Base-by-base conservation (phyloP, 495 filamentous ascomycete genomes). In the Mycothermus thermophilus region DNA sequence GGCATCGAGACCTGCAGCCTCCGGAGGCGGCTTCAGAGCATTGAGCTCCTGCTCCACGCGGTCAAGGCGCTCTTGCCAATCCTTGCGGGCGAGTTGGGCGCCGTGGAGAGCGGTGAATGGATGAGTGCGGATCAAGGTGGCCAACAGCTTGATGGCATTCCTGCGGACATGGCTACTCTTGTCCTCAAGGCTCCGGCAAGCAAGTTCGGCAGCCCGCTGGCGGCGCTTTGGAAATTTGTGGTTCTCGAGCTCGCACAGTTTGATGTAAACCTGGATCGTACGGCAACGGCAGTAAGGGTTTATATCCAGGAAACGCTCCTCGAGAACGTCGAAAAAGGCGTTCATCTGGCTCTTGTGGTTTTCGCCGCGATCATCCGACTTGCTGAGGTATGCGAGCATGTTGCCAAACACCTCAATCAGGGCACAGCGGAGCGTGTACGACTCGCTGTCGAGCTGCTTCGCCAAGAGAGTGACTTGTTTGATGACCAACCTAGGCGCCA, bases 331-430 rank as follows among this genome's bases (percentile, higher is more conserved):
- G 45, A 95, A 96, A 61, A 95, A 99, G 11, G 83, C 83, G 40
- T 90, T 88, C 40, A 96, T 82, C 48, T 96, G 90, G 0, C 74
- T 79, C 56, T 95, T 92, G 62, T 83, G 79, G 49, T 87, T 85
- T 41, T 93, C 88, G 44, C 76, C 79, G 25, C 79, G 69, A 50
- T 96, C 88, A 59, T 87, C 83, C 41, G 88, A 79, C 50, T 83
- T 88, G 55, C 77, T 93, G 9, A 99, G 71, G 52, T 95, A 79
- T 10, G 76, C 69, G 35, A 96, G 80, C 46, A 99, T 72, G 59
- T 96, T 96, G n/a, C 90, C 92, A 54, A 84, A 93, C n/a, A 96
- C 84, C 52, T 99, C 90, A 36, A 99, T 86, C 19, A 99, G 70
- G 16, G 90, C 83, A 48, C 81, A 94, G 17, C 90, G 77, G 13